Evolutionary conservation across 129 eudicot species (phyloP).

Genomic region (Tagetes patula): DNA sequence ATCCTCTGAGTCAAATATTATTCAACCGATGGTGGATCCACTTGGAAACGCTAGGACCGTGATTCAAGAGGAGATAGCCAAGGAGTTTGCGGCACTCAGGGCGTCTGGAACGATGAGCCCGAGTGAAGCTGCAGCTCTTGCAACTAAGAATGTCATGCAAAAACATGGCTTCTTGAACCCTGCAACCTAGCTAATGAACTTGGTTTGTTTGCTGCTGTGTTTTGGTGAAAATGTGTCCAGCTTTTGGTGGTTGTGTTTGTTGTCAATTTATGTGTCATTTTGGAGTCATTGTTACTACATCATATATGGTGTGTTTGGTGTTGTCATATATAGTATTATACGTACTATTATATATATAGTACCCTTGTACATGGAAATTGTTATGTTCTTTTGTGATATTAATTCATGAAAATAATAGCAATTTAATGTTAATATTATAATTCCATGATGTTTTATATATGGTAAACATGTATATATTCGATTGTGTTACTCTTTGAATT

Average conservation of each 20-base stretch:
- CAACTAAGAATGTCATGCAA: conserved; percentile 75
- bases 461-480: not conserved
- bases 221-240: conserved; percentile 10
- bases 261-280: conserved; percentile 10
- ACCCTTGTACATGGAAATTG: not conserved
- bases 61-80: conserved; percentile 71
- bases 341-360: too few species aligned
- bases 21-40: conserved; percentile 42
- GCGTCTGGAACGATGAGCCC: conserved; percentile 67
- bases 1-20: conserved; percentile 15
- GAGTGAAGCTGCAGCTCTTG: conserved; percentile 84
- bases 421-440: not conserved
- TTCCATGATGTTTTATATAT: not conserved
- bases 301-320: conserved; percentile 8
- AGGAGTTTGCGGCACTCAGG: conserved; percentile 74
- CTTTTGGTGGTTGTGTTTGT: conserved; percentile 6
- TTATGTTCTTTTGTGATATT: not conserved
- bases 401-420: not conserved
- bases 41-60: conserved; percentile 61
- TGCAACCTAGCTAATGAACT: not conserved
- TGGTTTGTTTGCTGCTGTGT: conserved; percentile 2
- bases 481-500: not conserved
- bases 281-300: conserved; percentile 16
- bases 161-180: conserved; percentile 51
- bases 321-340: conserved; percentile 11